Conservation (phyloP, 495 filamentous ascomycete genomes). For the Aspergillus kassunensis region DNA sequence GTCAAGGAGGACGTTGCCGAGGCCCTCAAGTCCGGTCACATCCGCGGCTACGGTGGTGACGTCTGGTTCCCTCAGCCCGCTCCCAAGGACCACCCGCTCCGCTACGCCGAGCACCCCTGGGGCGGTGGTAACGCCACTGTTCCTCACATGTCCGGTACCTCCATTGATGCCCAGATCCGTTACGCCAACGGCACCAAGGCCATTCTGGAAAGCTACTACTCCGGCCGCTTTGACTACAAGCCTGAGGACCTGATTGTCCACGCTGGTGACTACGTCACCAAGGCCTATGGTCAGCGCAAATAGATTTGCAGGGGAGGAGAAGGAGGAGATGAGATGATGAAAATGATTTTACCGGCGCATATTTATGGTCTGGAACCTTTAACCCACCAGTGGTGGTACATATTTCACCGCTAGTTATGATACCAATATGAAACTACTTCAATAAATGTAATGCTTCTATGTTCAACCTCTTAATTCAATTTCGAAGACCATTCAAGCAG, state of each 20-base stretch:
- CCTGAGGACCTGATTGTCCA: slow-evolving; percentile 90
- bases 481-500: no score
- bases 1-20: slow-evolving; percentile 99
- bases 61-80: slow-evolving; percentile 94
- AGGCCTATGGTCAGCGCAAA: slow-evolving; percentile 83
- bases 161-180: slow-evolving; percentile 93
- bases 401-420: slow-evolving; percentile 7
- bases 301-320: slow-evolving; percentile 15
- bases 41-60: slow-evolving; percentile 95
- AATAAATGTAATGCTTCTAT: neutral
- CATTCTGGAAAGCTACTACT: slow-evolving; percentile 89
- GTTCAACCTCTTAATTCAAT: no score
- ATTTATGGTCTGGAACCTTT: slow-evolving; percentile 11
- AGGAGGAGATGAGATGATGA: slow-evolving; percentile 11
- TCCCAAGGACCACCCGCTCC: slow-evolving; percentile 89
- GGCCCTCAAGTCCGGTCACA: slow-evolving; percentile 87
- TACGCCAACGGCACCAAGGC: slow-evolving; percentile 86
- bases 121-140: slow-evolving; percentile 98
- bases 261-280: slow-evolving; percentile 90
- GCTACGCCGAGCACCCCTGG: slow-evolving; percentile 89
- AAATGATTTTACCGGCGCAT: slow-evolving; percentile 15
- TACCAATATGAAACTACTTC: slow-evolving; percentile 8
- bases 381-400: neutral
- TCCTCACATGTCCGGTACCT: slow-evolving; percentile 96
- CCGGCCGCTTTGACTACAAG: slow-evolving; percentile 79